Conservation (phyloP, 2,329 filamentous ascomycete species). For the Ascomycota sp. region DNA sequence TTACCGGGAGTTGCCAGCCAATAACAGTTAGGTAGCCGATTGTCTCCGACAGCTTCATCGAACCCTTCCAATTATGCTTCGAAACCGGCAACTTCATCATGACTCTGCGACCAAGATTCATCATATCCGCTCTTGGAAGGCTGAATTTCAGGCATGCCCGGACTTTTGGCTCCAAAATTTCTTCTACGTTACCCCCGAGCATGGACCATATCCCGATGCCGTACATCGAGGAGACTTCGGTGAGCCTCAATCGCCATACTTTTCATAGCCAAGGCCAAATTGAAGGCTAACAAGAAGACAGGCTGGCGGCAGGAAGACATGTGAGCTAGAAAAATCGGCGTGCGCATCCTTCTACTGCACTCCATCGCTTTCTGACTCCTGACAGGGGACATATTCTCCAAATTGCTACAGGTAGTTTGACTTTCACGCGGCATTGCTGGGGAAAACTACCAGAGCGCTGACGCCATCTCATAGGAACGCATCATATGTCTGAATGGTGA, state of each 20-base stretch:
- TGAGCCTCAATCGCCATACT: constrained; percentile 6
- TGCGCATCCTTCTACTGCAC: neutral
- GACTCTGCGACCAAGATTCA: constrained; percentile 10
- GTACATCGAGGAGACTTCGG: constrained; percentile 28
- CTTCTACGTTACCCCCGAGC: constrained; percentile 8
- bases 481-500: constrained; percentile 85
- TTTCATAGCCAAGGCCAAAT: neutral
- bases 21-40: too few species aligned
- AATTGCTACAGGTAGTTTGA: constrained; percentile 42
- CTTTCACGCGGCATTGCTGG: neutral
- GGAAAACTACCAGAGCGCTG: neutral
- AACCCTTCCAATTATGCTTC: too few species aligned
- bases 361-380: constrained; percentile 4
- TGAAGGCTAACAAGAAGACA: constrained; percentile 17
- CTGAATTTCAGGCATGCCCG: constrained; percentile 15
- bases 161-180: constrained; percentile 20
- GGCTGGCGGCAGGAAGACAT: constrained; percentile 58
- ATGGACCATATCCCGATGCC: constrained; percentile 30
- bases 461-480: constrained; percentile 39
- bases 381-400: constrained; percentile 61
- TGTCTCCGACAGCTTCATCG: too few species aligned
- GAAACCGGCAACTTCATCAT: constrained; percentile 4
- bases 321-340: constrained; percentile 20
- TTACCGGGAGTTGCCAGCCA: too few species aligned
- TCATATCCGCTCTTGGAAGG: constrained; percentile 12